A percentile compares a stretch with the other conserved stretches of the same genome.
These are phyloP conservation scores for Metschnikowia peoriensis DNA, from an alignment of 805 yeast genomes.

Conservation along the genomic window DNA sequence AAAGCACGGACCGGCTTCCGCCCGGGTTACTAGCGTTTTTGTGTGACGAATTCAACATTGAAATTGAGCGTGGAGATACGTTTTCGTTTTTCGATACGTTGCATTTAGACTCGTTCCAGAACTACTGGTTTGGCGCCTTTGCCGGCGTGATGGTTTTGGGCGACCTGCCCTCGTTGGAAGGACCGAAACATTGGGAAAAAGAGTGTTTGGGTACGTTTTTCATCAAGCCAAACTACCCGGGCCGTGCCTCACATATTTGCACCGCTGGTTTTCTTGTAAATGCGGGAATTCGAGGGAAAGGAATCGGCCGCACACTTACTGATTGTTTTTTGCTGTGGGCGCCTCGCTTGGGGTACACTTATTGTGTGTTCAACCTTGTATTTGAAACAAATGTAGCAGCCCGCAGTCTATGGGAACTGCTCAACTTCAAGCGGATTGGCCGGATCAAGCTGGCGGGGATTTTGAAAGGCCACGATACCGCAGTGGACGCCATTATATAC, in stretches of 20 bases:
- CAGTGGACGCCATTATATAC: slow-evolving; percentile 85
- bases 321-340: slow-evolving; percentile 92
- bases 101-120: slow-evolving; percentile 70
- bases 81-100: slow-evolving; percentile 82
- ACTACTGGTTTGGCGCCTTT: slow-evolving; percentile 85
- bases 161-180: slow-evolving; percentile 49
- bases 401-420: slow-evolving; percentile 69
- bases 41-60: slow-evolving; percentile 92
- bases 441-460: slow-evolving; percentile 85
- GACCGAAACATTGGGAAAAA: slow-evolving; percentile 80
- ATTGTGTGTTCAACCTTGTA: slow-evolving; percentile 78
- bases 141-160: slow-evolving; percentile 82
- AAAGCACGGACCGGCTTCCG: slow-evolving; percentile 66
- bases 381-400: slow-evolving; percentile 88
- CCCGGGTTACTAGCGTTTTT: slow-evolving; percentile 74
- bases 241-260: slow-evolving; percentile 90
- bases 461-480: slow-evolving; percentile 75
- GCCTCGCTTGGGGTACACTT: slow-evolving; percentile 81
- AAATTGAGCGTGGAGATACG: slow-evolving; percentile 84
- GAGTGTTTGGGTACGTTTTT: slow-evolving; percentile 87
- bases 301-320: slow-evolving; percentile 81
- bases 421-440: slow-evolving; percentile 77
- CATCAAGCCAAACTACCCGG: slow-evolving; percentile 87
- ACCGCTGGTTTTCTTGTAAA: slow-evolving; percentile 86
- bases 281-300: slow-evolving; percentile 89